Conservation (phyloP, 2,329 filamentous ascomycete species). For the Aspergillus felis region DNA sequence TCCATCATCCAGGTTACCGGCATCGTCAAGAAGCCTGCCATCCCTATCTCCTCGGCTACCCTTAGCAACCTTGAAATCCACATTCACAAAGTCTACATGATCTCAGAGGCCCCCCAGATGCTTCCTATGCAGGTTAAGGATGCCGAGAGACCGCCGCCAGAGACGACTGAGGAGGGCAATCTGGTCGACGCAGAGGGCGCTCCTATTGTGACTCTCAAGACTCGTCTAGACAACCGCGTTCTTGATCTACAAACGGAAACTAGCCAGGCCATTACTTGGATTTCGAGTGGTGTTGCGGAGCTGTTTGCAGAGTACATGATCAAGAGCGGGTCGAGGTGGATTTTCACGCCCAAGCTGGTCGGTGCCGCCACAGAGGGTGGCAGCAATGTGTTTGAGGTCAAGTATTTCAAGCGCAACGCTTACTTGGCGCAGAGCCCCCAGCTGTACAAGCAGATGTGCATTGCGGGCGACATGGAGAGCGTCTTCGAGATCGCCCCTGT, state of each 20-base stretch:
- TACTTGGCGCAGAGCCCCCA: slow-evolving; percentile 64
- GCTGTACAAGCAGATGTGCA: slow-evolving; percentile 66
- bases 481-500: slow-evolving; percentile 65
- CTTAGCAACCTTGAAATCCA: slow-evolving; percentile 82
- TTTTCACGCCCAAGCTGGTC: slow-evolving; percentile 86
- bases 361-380: slow-evolving; percentile 90
- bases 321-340: slow-evolving; percentile 69
- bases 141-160: slow-evolving; percentile 46
- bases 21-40: slow-evolving; percentile 72
- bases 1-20: slow-evolving; percentile 80
- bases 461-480: slow-evolving; percentile 59
- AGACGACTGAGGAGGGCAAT: slow-evolving; percentile 42
- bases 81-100: slow-evolving; percentile 76
- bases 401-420: slow-evolving; percentile 83
- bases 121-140: slow-evolving; percentile 59
- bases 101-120: slow-evolving; percentile 60
- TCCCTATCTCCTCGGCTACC: slow-evolving; percentile 82
- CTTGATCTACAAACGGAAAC: slow-evolving; percentile 90
- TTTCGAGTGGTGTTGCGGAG: slow-evolving; percentile 61
- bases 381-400: slow-evolving; percentile 82
- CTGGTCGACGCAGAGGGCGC: slow-evolving; percentile 50
- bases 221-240: slow-evolving; percentile 83
- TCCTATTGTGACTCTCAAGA: slow-evolving; percentile 75
- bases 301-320: slow-evolving; percentile 78
- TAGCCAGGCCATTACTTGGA: slow-evolving; percentile 80